Percentiles rank a stretch among this genome's conserved stretches.
phyloP scores from a whole-genome alignment of 1,284 basidiomycete species.

The Phellopilus nigrolimitatus region DNA sequence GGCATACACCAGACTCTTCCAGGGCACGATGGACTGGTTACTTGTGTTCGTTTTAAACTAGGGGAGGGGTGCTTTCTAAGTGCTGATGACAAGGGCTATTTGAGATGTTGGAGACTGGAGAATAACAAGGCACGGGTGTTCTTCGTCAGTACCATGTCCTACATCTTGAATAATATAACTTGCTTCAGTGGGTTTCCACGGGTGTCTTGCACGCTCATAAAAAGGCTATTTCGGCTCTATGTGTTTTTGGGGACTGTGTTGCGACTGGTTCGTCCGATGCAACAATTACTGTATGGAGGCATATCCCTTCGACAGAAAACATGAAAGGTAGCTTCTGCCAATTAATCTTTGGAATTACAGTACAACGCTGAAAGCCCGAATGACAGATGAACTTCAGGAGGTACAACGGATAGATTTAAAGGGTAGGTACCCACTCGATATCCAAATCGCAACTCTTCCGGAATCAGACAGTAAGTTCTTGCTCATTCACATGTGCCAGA shows the following conservation, averaged over 20 bases:
- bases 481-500: neutral
- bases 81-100: slow-evolving; percentile 68
- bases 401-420: slow-evolving; percentile 59
- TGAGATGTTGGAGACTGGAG: slow-evolving; percentile 49
- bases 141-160: slow-evolving; percentile 21
- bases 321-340: slow-evolving; percentile 30
- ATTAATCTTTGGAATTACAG: neutral
- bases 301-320: slow-evolving; percentile 26
- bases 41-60: slow-evolving; percentile 62
- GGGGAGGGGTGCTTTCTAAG: slow-evolving; percentile 45
- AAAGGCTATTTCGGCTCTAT: slow-evolving; percentile 64
- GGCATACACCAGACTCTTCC: slow-evolving; percentile 68
- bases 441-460: slow-evolving; percentile 64
- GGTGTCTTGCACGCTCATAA: slow-evolving; percentile 55
- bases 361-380: neutral
- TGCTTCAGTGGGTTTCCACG: slow-evolving; percentile 49
- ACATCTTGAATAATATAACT: slow-evolving; percentile 19
- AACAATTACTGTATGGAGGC: slow-evolving; percentile 66
- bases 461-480: slow-evolving; percentile 50
- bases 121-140: slow-evolving; percentile 35
- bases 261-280: slow-evolving; percentile 81
- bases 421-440: slow-evolving; percentile 72
- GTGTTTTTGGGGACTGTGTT: slow-evolving; percentile 42
- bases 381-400: slow-evolving; percentile 40
- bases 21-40: slow-evolving; percentile 73